These are phyloP conservation scores for Pascua sp. DNA, from an alignment of 1,284 basidiomycete species.

Conservation along the genomic window DNA sequence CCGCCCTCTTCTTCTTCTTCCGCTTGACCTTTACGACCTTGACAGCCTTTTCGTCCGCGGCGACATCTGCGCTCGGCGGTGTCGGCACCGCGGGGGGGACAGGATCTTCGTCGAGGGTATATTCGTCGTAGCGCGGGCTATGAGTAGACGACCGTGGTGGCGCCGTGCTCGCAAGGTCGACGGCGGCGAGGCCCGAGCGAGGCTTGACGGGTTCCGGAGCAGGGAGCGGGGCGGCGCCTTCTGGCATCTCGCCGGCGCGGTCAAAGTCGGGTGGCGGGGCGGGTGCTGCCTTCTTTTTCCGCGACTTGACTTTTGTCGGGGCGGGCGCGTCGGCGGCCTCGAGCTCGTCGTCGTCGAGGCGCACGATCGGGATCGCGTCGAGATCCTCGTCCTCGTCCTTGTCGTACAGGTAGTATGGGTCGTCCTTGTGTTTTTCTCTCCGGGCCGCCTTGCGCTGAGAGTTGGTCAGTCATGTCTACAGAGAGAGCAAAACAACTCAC, in stretches of 20 bases:
- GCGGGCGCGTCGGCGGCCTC: constrained; percentile 50
- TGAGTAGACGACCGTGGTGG: background rate
- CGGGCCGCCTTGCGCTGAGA: constrained; percentile 68
- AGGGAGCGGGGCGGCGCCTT: constrained; percentile 51
- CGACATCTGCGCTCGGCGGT: constrained; percentile 16
- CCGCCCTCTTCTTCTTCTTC: constrained; percentile 38
- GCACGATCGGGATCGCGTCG: constrained; percentile 79
- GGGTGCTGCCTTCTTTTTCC: constrained; percentile 15
- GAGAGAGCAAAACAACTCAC: constrained; percentile 29
- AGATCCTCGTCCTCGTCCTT: constrained; percentile 60
- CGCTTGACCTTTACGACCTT: constrained; percentile 44
- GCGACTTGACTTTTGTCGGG: constrained; percentile 11
- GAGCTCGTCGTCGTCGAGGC: constrained; percentile 56
- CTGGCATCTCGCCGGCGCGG: constrained; percentile 79
- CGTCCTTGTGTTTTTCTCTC: constrained; percentile 67
- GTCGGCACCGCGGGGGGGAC: constrained; percentile 44
- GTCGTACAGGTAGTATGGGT: constrained; percentile 77
- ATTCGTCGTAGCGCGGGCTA: constrained; percentile 57
- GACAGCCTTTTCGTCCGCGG: constrained; percentile 38
- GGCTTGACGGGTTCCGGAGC: background rate
- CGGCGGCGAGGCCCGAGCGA: constrained; percentile 42
- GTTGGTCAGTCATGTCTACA: background rate
- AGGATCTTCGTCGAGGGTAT: constrained; percentile 54
- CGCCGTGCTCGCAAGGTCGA: constrained; percentile 16
- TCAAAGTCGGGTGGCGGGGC: constrained; percentile 56